These are phyloP conservation scores for Cronartium quercuum DNA, from an alignment of 1,284 basidiomycete species.

Conservation along the genomic window DNA sequence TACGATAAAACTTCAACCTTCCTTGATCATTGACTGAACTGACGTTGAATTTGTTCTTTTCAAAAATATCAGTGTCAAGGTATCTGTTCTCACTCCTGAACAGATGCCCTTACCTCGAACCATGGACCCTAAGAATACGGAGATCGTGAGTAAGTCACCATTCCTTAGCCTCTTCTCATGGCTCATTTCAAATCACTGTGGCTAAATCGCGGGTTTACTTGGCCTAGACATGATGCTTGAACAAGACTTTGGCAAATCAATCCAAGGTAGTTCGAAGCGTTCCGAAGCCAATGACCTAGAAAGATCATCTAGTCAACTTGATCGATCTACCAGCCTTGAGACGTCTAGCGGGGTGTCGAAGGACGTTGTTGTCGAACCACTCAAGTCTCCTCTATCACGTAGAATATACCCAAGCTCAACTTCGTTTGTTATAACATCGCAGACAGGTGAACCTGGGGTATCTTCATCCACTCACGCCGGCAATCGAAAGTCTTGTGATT, in stretches of 20 bases:
- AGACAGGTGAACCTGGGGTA: too few relatives aligned
- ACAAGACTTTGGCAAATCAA: constrained; percentile 8
- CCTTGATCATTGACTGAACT: background rate
- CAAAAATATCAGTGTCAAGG: background rate
- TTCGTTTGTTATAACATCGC: background rate
- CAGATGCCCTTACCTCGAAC: constrained; percentile 4
- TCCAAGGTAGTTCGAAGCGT: constrained; percentile 2
- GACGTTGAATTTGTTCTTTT: background rate
- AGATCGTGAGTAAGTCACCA: constrained; percentile 12
- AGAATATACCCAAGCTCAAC: constrained; percentile 23
- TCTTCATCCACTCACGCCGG: too few relatives aligned
- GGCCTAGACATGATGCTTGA: constrained; percentile 3
- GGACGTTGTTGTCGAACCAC: background rate
- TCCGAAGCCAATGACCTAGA: background rate
- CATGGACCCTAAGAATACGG: constrained; percentile 18
- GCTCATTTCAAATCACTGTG: too few relatives aligned
- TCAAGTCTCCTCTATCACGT: constrained; percentile 1
- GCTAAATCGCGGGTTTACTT: too few relatives aligned
- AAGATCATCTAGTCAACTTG: too few relatives aligned
- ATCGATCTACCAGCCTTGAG: too few relatives aligned
- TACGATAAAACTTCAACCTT: background rate
- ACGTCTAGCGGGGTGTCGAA: too few relatives aligned
- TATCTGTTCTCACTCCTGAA: background rate
- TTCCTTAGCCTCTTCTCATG: background rate
- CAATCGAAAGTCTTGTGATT: too few relatives aligned